phyloP scores from a whole-genome alignment of 2,329 filamentous ascomycete species.

The Parafenestella ontariensis region DNA sequence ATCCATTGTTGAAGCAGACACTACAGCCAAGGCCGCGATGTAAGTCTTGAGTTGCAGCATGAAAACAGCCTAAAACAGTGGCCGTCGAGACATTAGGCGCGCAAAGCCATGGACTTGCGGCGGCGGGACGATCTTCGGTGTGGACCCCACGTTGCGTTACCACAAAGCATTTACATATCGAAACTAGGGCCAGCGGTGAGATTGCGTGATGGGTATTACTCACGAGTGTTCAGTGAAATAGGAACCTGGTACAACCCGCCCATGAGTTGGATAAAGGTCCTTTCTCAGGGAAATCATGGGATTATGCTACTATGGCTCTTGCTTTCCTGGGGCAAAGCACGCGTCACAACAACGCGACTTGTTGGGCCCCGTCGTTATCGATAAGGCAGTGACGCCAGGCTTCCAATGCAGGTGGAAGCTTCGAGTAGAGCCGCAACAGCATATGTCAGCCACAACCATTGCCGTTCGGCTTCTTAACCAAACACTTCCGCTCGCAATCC shows the following conservation, averaged over 20 bases:
- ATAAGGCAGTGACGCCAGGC: slow-evolving; percentile 20
- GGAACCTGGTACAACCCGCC: neutral
- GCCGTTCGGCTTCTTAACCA: neutral
- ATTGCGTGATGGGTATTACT: slow-evolving; percentile 1
- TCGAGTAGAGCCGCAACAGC: slow-evolving; percentile 19
- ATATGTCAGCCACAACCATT: slow-evolving; percentile 17
- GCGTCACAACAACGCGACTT: neutral
- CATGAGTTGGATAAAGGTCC: too few species aligned
- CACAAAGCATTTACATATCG: slow-evolving; percentile 19
- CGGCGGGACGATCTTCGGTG: slow-evolving; percentile 5
- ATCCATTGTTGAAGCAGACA: slow-evolving; percentile 18
- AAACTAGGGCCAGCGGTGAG: slow-evolving; percentile 8
- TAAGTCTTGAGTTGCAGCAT: slow-evolving; percentile 19
- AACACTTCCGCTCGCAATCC: neutral
- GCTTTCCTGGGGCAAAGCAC: neutral
- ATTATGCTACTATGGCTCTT: neutral
- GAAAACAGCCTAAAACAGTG: slow-evolving; percentile 33
- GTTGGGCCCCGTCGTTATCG: slow-evolving; percentile 7
- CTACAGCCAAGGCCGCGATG: slow-evolving; percentile 34
- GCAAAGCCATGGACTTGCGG: slow-evolving; percentile 10
- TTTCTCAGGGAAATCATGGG: too few species aligned
- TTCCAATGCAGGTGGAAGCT: slow-evolving; percentile 14
- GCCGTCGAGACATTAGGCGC: slow-evolving; percentile 16
- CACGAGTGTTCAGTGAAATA: neutral
- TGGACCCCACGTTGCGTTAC: slow-evolving; percentile 22